A percentile compares a stretch with the other conserved stretches of the same genome.
Evolutionary conservation across 164 flowering plant genomes (phyloP).

Genomic region (Annona cherimola): DNA sequence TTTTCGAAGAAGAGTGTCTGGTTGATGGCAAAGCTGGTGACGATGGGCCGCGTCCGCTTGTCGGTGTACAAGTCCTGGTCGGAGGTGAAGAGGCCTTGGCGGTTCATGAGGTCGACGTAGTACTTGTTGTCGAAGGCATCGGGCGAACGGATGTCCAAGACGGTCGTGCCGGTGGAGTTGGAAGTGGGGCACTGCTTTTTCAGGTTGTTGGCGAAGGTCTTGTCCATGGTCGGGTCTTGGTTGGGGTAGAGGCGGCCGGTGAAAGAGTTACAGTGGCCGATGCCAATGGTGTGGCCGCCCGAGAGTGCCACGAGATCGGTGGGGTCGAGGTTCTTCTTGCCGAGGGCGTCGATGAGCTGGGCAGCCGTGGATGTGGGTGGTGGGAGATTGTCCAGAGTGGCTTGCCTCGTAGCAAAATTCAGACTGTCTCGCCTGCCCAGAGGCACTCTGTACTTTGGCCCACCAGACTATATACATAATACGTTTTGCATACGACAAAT

Average conservation of each 20-base stretch:
- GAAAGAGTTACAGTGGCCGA: conserved; percentile 57
- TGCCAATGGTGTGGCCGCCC: conserved; percentile 74
- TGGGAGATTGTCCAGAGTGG: conserved; percentile 44
- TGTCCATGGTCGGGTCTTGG: conserved; percentile 52
- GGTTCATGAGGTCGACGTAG: conserved; percentile 52
- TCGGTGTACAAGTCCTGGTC: conserved; percentile 56
- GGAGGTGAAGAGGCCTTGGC: conserved; percentile 55
- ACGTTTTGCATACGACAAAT: no score
- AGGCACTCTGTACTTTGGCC: conserved; percentile 53
- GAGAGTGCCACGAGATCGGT: conserved; percentile 64
- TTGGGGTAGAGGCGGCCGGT: conserved; percentile 44
- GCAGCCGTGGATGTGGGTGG: conserved; percentile 25
- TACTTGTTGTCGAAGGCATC: conserved; percentile 59
- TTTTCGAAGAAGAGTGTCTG: conserved; percentile 44
- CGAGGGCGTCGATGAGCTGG: conserved; percentile 23
- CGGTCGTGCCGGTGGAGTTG: conserved; percentile 26
- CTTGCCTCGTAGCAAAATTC: conserved; percentile 36
- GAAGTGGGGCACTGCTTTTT: conserved; percentile 30
- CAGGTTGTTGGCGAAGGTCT: conserved; percentile 35
- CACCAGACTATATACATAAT: conserved; percentile 69
- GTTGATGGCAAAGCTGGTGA: conserved; percentile 40
- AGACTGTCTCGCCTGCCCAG: conserved; percentile 56
- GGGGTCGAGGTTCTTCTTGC: conserved; percentile 30
- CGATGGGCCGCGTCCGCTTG: conserved; percentile 34
- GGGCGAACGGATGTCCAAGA: conserved; percentile 39